Base-by-base conservation (phyloP, 1,284 basidiomycete species). In the Phellopilus nigrolimitatus region DNA sequence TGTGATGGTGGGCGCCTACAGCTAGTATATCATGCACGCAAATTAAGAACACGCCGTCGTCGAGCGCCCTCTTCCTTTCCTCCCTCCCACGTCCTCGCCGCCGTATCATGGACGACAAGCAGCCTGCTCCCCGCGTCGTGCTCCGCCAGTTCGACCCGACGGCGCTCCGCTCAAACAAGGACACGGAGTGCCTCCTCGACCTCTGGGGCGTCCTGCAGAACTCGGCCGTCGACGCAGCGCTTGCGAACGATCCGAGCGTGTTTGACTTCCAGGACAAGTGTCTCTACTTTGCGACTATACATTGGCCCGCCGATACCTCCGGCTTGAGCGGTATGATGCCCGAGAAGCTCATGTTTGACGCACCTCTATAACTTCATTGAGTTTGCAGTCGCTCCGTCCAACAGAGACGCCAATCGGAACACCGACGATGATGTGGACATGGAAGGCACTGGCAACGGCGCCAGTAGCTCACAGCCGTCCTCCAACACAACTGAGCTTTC, bases 241-340 rank as follows among this genome's bases (percentile, higher is more conserved):
- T 51, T 22, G 27, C 36, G 2, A 15, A 41, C 7, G 37, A 39
- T 6, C 33, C 25, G 6, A 55, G 38, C n/a, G 25, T 55, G 1
- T 55, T 51, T 36, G 27, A 31, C n/a, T 55, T 55, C 39, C 24
- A 37, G 30, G 43, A 55, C 5, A 42, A 21, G n/a, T 55, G 53
- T 21, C 12, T 55, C 10, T 51, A 34, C 24, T 40, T 55, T 9
- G 42, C 33, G 17, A 47, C 31, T 8, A 45, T 55, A 50, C 43
- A 54, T 33, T n/a, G 27, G 40, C 17, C 19, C 28, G 21, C 8
- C 15, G n/a, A 21, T 15, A 49, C 13, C 9, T 10, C 5, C 17
- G 34, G 22, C n/a, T n/a, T n/a, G n/a, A n/a, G n/a, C n/a, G n/a
- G n/a, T n/a, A n/a, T n/a, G n/a, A n/a, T n/a, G n/a, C n/a, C n/a